Percentiles rank a stretch among this genome's conserved stretches.
Conservation (phyloP, 805 yeast genomes). For the Yarrowia divulgata region DNA sequence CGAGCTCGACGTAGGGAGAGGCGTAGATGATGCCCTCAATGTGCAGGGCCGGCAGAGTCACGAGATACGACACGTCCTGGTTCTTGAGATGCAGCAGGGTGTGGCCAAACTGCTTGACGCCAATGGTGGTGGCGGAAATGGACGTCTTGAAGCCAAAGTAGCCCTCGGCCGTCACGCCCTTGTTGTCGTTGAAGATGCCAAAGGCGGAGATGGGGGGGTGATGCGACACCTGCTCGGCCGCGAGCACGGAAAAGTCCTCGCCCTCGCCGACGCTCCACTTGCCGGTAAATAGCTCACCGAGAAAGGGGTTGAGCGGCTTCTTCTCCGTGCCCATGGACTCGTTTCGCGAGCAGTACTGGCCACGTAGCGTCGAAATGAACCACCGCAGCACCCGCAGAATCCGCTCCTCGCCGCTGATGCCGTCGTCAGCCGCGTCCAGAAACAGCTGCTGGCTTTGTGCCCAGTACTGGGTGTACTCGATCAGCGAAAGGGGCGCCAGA, state of each 20-base stretch:
- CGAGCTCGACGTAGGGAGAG: conserved; percentile 93
- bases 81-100: conserved; percentile 64
- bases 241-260: conserved; percentile 65
- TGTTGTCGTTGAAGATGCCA: conserved; percentile 74
- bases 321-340: conserved; percentile 95
- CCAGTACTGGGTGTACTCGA: conserved; percentile 96
- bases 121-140: conserved; percentile 75
- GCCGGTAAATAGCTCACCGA: conserved; percentile 94
- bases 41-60: conserved; percentile 94
- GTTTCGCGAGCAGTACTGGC: conserved; percentile 92
- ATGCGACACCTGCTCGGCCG: conserved; percentile 94
- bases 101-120: conserved; percentile 92
- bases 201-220: conserved; percentile 99
- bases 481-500: conserved; percentile 84
- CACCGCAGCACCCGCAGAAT: conserved; percentile 84
- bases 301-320: conserved; percentile 94
- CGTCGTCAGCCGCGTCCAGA: conserved; percentile 64
- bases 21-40: conserved; percentile 92
- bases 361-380: conserved; percentile 89
- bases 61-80: conserved; percentile 68
- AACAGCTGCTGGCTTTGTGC: conserved; percentile 88
- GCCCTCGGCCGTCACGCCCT: conserved; percentile 78
- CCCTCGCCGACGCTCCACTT: conserved; percentile 78
- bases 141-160: conserved; percentile 88
- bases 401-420: conserved; percentile 60